Percentiles rank a stretch among this genome's conserved stretches.
These are phyloP conservation scores for Bolboschoenoplectus hybrid DNA, from an alignment of 202 grass and related monocot genomes.

Conservation along the genomic window DNA sequence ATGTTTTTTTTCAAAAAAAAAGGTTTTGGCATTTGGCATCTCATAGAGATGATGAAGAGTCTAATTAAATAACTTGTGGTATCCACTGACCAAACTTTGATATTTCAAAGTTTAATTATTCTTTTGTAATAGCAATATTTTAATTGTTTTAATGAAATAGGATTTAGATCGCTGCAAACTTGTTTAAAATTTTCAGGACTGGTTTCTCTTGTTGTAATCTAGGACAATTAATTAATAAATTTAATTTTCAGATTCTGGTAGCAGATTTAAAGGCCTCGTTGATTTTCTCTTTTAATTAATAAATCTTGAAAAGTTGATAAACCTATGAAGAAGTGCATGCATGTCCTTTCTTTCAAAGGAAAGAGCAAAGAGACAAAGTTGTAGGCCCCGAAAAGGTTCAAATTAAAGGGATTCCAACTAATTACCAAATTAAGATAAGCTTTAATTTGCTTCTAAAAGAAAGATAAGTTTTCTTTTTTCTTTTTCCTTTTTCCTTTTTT, in stretches of 20 bases:
- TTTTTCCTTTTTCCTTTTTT: background rate
- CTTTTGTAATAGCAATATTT: background rate
- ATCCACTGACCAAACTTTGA: background rate
- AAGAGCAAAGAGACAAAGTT: background rate
- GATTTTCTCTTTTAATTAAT: background rate
- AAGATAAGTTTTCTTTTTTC: background rate
- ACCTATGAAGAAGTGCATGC: background rate
- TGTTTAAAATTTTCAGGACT: background rate
- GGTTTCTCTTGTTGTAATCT: background rate
- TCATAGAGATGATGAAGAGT: background rate
- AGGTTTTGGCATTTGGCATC: background rate
- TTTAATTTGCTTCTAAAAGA: conserved; percentile 8
- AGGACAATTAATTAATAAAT: background rate
- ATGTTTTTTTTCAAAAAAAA: background rate
- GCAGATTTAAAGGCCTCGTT: background rate
- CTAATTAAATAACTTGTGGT: background rate
- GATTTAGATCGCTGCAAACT: background rate
- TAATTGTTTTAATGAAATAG: background rate
- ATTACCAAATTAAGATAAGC: background rate
- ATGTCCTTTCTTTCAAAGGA: background rate
- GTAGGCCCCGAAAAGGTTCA: background rate
- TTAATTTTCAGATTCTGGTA: background rate
- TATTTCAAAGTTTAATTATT: conserved; percentile 18
- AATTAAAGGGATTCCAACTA: conserved; percentile 1
- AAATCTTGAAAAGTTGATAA: conserved; percentile 7